phyloP scores from a whole-genome alignment of 306 rosid genomes.

The Neltuma alba region DNA sequence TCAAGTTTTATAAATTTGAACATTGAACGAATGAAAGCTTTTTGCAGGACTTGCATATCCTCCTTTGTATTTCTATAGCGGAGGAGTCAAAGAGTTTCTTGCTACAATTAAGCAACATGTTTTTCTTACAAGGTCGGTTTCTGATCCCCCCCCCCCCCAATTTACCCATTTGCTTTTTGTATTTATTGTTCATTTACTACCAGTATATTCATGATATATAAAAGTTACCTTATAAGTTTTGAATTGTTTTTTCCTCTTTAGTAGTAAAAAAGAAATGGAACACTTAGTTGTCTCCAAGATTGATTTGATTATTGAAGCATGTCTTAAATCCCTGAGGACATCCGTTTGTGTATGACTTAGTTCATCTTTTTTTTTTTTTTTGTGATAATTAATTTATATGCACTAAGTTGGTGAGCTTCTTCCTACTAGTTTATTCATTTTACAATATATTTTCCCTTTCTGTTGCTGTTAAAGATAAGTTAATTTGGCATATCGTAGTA shows the following conservation, averaged over 20 bases:
- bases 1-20: constrained; percentile 7
- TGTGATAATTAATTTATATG: too few relatives aligned
- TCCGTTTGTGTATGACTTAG: background rate
- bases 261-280: background rate
- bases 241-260: background rate
- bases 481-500: background rate
- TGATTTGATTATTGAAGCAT: background rate
- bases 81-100: constrained; percentile 98
- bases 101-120: constrained; percentile 92
- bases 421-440: constrained; percentile 4
- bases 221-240: background rate
- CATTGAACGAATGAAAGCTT: constrained; percentile 30
- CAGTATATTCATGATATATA: constrained; percentile 12
- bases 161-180: background rate
- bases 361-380: background rate
- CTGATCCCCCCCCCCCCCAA: background rate
- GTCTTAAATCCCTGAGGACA: background rate
- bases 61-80: constrained; percentile 90
- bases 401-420: background rate
- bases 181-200: constrained; percentile 6
- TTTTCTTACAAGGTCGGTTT: constrained; percentile 82
- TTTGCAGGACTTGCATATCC: constrained; percentile 94
- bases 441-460: background rate
- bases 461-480: background rate
- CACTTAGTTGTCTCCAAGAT: background rate